phyloP scores from a whole-genome alignment of 2,329 filamentous ascomycete species.

The Cladophialophora bantiana region DNA sequence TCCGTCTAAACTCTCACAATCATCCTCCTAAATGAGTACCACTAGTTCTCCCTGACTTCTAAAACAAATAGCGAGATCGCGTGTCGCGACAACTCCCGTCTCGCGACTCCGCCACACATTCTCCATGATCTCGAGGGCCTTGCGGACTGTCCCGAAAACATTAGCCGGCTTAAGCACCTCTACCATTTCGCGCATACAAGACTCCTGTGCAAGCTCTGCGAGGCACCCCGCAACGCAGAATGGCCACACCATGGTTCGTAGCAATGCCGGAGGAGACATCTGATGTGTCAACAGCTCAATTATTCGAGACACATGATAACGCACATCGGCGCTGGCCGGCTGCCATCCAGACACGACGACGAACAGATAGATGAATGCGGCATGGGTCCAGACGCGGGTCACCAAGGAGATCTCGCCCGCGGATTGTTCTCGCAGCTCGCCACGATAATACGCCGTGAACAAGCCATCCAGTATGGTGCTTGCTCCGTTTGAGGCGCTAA shows the following conservation, averaged over 20 bases:
- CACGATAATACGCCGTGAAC: conserved; percentile 7
- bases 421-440: not conserved
- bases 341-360: conserved; percentile 26
- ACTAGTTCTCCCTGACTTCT: not conserved
- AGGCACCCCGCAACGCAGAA: conserved; percentile 45
- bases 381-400: conserved; percentile 26
- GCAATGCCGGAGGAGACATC: conserved; percentile 32
- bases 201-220: conserved; percentile 34
- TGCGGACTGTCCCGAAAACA: conserved; percentile 42
- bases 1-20: not conserved
- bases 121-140: conserved; percentile 49
- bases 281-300: conserved; percentile 16
- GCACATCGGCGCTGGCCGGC: conserved; percentile 18
- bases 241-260: conserved; percentile 46
- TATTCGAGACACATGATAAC: conserved; percentile 8
- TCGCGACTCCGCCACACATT: conserved; percentile 43
- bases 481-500: not conserved
- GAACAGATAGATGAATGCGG: conserved; percentile 24
- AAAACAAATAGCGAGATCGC: not conserved
- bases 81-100: not conserved
- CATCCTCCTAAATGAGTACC: not conserved
- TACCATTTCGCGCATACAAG: conserved; percentile 40
- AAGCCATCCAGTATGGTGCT: conserved; percentile 7
- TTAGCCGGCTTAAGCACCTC: conserved; percentile 36
- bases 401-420: not conserved